These are phyloP conservation scores for Bruguiera parviflora DNA, from an alignment of 345 rosid species.

Conservation along the genomic window DNA sequence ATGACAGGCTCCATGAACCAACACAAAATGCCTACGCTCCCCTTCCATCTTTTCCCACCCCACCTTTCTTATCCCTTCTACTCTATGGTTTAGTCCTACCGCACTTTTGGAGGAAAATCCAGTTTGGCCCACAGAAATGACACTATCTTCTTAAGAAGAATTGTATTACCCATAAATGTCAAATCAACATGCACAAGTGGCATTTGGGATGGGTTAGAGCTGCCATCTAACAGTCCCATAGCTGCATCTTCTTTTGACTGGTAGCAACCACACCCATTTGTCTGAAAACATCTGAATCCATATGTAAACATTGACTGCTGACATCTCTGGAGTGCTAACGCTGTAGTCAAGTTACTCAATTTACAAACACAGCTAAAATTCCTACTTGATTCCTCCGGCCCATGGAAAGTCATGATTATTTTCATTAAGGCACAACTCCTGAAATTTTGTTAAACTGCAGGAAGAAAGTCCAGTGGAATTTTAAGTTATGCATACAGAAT, in stretches of 20 bases:
- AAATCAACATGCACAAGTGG: neutral
- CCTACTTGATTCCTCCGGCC: conserved; percentile 3
- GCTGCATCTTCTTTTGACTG: neutral
- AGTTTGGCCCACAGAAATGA: neutral
- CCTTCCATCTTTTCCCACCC: neutral
- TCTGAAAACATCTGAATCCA: neutral
- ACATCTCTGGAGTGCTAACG: neutral
- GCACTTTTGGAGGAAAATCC: neutral
- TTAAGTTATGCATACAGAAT: neutral
- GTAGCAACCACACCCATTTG: neutral
- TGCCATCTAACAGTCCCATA: neutral
- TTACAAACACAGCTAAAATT: neutral
- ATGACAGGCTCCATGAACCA: conserved; percentile 28
- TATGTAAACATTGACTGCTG: neutral
- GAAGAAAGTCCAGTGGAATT: neutral
- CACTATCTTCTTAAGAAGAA: neutral
- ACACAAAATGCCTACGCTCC: conserved; percentile 20
- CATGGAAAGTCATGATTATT: conserved; percentile 10
- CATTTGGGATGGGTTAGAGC: neutral
- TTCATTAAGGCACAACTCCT: conserved; percentile 42
- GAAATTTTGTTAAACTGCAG: conserved; percentile 50
- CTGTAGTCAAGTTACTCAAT: too few relatives aligned
- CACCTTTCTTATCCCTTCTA: neutral
- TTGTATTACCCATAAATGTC: neutral
- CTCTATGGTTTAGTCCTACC: too few relatives aligned